Conservation (phyloP, 1,139 yeast genomes). For the Candida labiduridarum region DNA sequence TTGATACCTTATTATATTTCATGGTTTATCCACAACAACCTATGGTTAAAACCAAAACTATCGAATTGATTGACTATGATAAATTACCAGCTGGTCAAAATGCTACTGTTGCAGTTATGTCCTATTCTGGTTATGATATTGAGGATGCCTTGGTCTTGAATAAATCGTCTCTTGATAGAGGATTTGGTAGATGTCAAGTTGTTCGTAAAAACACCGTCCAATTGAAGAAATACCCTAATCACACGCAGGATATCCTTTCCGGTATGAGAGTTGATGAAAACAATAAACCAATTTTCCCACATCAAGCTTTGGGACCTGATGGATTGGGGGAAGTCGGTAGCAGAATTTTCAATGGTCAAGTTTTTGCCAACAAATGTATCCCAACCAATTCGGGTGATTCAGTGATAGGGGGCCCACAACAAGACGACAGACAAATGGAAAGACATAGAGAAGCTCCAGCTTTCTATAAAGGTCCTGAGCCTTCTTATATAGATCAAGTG, state of each 20-base stretch:
- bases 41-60: conserved; percentile 96
- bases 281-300: conserved; percentile 83
- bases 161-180: conserved; percentile 91
- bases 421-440: conserved; percentile 31
- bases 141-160: conserved; percentile 97
- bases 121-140: conserved; percentile 98
- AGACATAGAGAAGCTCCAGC: conserved; percentile 91
- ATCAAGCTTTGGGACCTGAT: conserved; percentile 85
- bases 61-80: conserved; percentile 92
- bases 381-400: conserved; percentile 87
- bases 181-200: conserved; percentile 98
- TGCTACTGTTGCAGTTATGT: conserved; percentile 99
- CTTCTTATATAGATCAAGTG: conserved; percentile 93
- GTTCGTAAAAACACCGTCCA: conserved; percentile 88
- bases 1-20: conserved; percentile 87
- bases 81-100: conserved; percentile 98
- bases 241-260: conserved; percentile 85
- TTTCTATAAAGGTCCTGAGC: conserved; percentile 91
- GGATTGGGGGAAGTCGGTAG: conserved; percentile 97
- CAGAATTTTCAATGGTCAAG: conserved; percentile 88
- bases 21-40: conserved; percentile 99
- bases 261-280: conserved; percentile 88
- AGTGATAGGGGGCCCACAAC: conserved; percentile 51
- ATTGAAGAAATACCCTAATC: conserved; percentile 89
- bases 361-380: conserved; percentile 87